Evolutionary conservation across 345 rosid genomes (phyloP).

Genomic region (Punica granatum): DNA sequence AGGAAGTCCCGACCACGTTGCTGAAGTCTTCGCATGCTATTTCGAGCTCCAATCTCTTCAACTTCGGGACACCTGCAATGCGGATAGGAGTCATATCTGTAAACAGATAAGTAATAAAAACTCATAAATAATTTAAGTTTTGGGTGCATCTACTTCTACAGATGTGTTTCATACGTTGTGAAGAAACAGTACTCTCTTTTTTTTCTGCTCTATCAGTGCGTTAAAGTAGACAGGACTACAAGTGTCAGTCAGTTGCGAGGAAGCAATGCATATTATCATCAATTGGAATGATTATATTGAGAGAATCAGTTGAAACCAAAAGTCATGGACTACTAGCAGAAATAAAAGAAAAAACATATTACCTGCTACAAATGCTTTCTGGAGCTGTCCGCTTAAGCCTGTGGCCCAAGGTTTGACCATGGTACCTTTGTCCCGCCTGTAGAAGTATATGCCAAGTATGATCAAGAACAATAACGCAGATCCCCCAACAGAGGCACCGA

Average conservation of each 20-base stretch:
- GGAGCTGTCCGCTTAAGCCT: conserved; percentile 94
- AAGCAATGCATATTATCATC: not conserved
- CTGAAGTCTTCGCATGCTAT: conserved; percentile 96
- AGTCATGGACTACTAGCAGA: not conserved
- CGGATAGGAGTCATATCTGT: conserved; percentile 12
- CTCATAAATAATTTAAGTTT: not conserved
- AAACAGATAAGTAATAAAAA: not conserved
- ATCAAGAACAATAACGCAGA: conserved; percentile 27
- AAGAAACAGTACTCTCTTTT: not conserved
- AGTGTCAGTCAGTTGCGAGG: not conserved
- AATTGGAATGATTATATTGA: not conserved
- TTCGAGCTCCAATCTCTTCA: conserved; percentile 75
- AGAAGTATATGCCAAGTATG: conserved; percentile 25
- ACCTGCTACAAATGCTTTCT: conserved; percentile 81
- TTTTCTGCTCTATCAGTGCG: no score
- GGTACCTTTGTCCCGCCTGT: conserved; percentile 36
- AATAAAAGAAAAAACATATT: conserved; percentile 1
- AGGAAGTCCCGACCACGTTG: conserved; percentile 70
- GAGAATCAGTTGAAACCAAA: not conserved
- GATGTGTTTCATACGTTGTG: not conserved
- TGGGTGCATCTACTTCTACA: not conserved
- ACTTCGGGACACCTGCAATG: conserved; percentile 76
- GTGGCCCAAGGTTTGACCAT: conserved; percentile 89
- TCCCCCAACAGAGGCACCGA: conserved; percentile 34
- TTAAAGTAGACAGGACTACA: not conserved